These are phyloP conservation scores for Salvia rosmarinus DNA, from an alignment of 257 asterid genomes.

Conservation along the genomic window DNA sequence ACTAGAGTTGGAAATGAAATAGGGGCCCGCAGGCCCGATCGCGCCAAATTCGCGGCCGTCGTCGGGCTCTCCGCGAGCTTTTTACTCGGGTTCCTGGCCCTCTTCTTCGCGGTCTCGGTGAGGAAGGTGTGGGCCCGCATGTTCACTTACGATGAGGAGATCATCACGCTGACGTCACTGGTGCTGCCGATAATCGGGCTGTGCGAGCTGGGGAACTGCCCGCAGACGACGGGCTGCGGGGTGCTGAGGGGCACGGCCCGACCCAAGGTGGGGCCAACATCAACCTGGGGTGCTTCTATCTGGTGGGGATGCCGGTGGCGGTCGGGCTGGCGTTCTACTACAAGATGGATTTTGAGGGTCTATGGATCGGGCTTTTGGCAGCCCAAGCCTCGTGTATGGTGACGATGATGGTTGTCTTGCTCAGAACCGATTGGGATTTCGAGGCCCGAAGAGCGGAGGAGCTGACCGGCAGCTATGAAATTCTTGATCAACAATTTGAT, in stretches of 20 bases:
- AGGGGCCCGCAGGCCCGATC: constrained; percentile 57
- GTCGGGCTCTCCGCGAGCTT: constrained; percentile 69
- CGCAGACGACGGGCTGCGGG: constrained; percentile 93
- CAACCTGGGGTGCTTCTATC: constrained; percentile 75
- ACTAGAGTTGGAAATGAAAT: constrained; percentile 78
- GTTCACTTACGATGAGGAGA: constrained; percentile 73
- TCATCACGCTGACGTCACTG: constrained; percentile 56
- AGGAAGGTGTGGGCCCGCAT: constrained; percentile 67
- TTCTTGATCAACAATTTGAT: constrained; percentile 22
- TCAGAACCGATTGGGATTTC: constrained; percentile 69
- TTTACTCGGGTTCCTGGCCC: constrained; percentile 54
- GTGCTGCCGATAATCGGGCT: constrained; percentile 81
- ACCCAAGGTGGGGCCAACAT: constrained; percentile 79
- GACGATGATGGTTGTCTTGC: constrained; percentile 64
- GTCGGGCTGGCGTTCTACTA: constrained; percentile 58
- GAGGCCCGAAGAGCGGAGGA: constrained; percentile 64
- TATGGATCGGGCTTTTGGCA: constrained; percentile 82
- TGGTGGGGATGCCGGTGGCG: constrained; percentile 83
- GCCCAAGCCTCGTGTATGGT: constrained; percentile 78
- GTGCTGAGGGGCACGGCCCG: constrained; percentile 82
- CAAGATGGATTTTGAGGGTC: constrained; percentile 68
- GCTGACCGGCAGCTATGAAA: constrained; percentile 46
- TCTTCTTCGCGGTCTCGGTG: constrained; percentile 59
- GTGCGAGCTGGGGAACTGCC: constrained; percentile 88
- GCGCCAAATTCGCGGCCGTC: constrained; percentile 61